phyloP scores from a whole-genome alignment of 2,329 filamentous ascomycete genomes.

The Falciphora oryzae region DNA sequence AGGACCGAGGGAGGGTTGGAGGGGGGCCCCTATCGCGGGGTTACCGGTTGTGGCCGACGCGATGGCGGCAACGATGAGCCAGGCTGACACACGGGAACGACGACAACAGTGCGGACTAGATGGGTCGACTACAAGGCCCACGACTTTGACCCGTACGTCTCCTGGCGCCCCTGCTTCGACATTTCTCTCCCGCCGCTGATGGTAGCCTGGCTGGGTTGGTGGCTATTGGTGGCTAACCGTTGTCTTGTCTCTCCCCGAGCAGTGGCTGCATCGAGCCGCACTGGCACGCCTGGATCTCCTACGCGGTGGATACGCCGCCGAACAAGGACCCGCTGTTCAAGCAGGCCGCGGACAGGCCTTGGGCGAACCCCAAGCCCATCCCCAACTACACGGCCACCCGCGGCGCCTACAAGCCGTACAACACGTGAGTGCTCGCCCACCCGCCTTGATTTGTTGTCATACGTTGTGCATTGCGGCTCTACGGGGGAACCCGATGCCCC shows the following conservation, averaged over 20 bases:
- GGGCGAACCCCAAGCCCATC: conserved; percentile 67
- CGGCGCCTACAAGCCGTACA: conserved; percentile 88
- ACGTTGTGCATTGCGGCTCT: background rate
- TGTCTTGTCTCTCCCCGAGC: background rate
- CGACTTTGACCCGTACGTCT: conserved; percentile 68
- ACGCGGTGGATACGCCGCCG: conserved; percentile 83
- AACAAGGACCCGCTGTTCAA: conserved; percentile 63
- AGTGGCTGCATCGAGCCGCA: conserved; percentile 85
- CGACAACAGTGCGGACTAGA: conserved; percentile 70
- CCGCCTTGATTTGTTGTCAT: background rate
- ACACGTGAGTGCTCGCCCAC: conserved; percentile 63
- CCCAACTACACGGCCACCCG: conserved; percentile 71
- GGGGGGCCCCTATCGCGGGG: background rate
- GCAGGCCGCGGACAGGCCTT: conserved; percentile 53
- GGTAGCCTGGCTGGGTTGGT: no score
- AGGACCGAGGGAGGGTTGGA: no score
- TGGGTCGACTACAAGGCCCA: conserved; percentile 96
- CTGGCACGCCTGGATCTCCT: conserved; percentile 98
- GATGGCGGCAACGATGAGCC: background rate
- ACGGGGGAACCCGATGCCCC: background rate
- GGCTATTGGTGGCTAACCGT: background rate
- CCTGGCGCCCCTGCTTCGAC: conserved; percentile 4
- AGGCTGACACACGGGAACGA: background rate
- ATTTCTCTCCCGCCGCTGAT: conserved; percentile 6
- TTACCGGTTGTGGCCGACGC: background rate